These are phyloP conservation scores for Nicotiana otophora DNA, from an alignment of 257 asterid genomes.

Conservation along the genomic window DNA sequence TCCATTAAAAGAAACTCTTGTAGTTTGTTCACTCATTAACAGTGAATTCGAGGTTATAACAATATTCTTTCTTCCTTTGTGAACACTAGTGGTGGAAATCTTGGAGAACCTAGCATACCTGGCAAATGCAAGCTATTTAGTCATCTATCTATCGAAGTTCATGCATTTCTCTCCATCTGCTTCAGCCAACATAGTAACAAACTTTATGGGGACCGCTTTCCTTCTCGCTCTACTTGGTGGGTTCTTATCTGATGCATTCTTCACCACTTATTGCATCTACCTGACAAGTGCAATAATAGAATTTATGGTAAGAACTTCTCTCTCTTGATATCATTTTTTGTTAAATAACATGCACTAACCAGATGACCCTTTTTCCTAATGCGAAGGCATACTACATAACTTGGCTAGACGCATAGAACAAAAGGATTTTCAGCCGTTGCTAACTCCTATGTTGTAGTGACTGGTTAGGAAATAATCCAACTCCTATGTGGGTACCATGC, in stretches of 20 bases:
- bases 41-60: not conserved
- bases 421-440: no score
- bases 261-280: constrained; percentile 62
- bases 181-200: constrained; percentile 70
- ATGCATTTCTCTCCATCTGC: constrained; percentile 73
- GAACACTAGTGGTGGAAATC: constrained; percentile 54
- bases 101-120: constrained; percentile 81
- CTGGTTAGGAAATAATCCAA: no score
- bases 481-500: no score
- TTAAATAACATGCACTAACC: not conserved
- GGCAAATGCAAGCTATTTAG: constrained; percentile 89
- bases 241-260: constrained; percentile 72
- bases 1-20: not conserved
- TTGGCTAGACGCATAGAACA: no score
- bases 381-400: not conserved
- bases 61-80: constrained; percentile 7
- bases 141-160: constrained; percentile 60
- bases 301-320: constrained; percentile 45
- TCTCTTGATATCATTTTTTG: not conserved
- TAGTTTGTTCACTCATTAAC: not conserved
- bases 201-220: constrained; percentile 90
- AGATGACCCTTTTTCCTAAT: not conserved
- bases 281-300: constrained; percentile 57
- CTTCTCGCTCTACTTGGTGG: constrained; percentile 85
- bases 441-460: no score